Conservation (phyloP, 371 early-diverging fungal species). For the Syncephalastrum contaminatum region DNA sequence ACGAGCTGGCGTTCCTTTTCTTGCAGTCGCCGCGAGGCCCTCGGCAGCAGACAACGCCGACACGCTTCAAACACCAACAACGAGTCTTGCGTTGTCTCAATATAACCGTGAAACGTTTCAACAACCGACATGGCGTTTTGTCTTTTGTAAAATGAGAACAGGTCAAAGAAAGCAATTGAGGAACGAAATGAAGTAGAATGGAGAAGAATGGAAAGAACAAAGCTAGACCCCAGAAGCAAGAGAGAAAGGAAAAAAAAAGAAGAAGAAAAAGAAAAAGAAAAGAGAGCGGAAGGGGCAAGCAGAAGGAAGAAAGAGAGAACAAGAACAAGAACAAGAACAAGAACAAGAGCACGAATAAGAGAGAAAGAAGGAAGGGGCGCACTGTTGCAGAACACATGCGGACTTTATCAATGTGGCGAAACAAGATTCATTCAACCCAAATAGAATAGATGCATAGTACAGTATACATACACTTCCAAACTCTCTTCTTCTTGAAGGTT, state of each 20-base stretch:
- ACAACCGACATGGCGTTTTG: slow-evolving; percentile 25
- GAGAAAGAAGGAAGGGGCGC: too few species aligned
- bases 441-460: too few species aligned
- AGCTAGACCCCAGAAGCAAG: background rate
- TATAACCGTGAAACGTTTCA: slow-evolving; percentile 69
- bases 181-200: slow-evolving; percentile 1
- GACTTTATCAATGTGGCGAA: too few species aligned
- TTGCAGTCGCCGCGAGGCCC: slow-evolving; percentile 68
- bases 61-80: slow-evolving; percentile 77
- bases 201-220: background rate
- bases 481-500: too few species aligned
- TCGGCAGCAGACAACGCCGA: slow-evolving; percentile 57
- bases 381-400: too few species aligned
- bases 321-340: too few species aligned
- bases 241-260: slow-evolving; percentile 8
- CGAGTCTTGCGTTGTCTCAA: slow-evolving; percentile 74
- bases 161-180: background rate
- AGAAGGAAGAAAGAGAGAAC: background rate
- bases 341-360: too few species aligned
- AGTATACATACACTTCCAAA: too few species aligned
- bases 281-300: too few species aligned
- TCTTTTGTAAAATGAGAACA: background rate
- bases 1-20: slow-evolving; percentile 70
- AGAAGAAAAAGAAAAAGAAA: slow-evolving; percentile 11
- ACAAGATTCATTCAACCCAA: too few species aligned